Evolutionary conservation across 2,329 filamentous ascomycete species (phyloP), one percentile per base, ranked within the genome.

Genomic region (Penicillium frequentans): DNA sequence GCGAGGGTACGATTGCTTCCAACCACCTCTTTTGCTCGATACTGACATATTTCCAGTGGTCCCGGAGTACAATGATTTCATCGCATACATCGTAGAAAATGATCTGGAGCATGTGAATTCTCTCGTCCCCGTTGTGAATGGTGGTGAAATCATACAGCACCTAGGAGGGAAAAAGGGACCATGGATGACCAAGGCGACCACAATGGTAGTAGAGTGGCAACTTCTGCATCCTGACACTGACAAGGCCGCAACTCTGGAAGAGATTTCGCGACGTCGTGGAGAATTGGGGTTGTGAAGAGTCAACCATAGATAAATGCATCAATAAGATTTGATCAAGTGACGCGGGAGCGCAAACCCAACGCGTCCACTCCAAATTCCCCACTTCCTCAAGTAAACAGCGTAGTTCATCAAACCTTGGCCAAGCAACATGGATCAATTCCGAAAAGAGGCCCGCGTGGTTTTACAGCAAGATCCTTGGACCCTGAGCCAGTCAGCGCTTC

Each of bases 201-300:
- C 96, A 31, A 79, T 92, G 4, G 90, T 91, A 59, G 84, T 96
- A 74, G 86, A 87, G 59, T 98, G 93, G 92, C 95, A 98, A 74
- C 82, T 98, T 52, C 84, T 90, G 37, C 86, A 98, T 69, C 91
- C 92, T 0, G 81, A 81, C 4, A 79, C 78, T 56, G 88, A 93
- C 60, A 75, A 81, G 29, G 66, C 73, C 7, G 83, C 79, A 3
- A 87, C 83, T 1, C 75, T 91, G 52, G 81, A 86, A 47, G 84
- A 87, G 67, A 81, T 91, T 24, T 73, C 75, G 47, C 72, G 67
- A 53, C 79, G 76, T 60, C 80, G 76, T 58, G 71, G 77, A 24
- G 84, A 89, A 67, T 67, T 90, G 53, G 80, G 64, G 39, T 54
- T 63, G 46, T 63, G 49, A 58, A 52, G 44, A 55, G 45, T 55